These are phyloP conservation scores for Glycine tomentella DNA, from an alignment of 306 rosid species.

Conservation along the genomic window DNA sequence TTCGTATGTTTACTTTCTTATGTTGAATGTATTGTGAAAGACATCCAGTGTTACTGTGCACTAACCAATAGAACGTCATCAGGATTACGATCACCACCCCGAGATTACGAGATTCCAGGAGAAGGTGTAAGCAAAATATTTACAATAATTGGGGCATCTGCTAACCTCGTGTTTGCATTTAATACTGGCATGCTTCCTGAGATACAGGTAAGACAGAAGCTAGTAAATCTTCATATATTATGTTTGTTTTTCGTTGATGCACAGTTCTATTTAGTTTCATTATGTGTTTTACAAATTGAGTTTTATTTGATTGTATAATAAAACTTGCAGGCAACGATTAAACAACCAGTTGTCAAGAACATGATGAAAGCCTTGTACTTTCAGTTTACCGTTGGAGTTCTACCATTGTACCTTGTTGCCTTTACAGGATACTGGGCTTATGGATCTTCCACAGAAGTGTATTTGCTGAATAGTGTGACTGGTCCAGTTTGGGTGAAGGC, in stretches of 20 bases:
- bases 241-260: not conserved
- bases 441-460: conserved; percentile 72
- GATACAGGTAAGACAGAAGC: conserved; percentile 68
- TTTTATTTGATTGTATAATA: conserved; percentile 19
- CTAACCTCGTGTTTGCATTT: conserved; percentile 89
- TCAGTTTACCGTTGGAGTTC: conserved; percentile 82
- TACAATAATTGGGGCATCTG: conserved; percentile 79
- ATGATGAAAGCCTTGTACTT: conserved; percentile 86
- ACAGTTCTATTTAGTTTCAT: not conserved
- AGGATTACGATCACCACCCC: conserved; percentile 73
- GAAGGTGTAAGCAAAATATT: conserved; percentile 59
- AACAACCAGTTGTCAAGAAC: conserved; percentile 82
- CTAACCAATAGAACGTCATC: conserved; percentile 35
- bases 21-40: not conserved
- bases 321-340: conserved; percentile 84
- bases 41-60: not conserved
- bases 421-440: conserved; percentile 96
- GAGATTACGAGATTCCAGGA: conserved; percentile 78
- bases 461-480: conserved; percentile 71
- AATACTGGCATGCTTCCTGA: conserved; percentile 99
- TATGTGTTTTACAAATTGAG: conserved; percentile 13
- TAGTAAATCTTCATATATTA: not conserved
- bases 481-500: conserved; percentile 89
- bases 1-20: not conserved
- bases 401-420: conserved; percentile 75